Base-by-base conservation (phyloP, 2,329 filamentous ascomycete genomes). In the Monosporascus sp. region DNA sequence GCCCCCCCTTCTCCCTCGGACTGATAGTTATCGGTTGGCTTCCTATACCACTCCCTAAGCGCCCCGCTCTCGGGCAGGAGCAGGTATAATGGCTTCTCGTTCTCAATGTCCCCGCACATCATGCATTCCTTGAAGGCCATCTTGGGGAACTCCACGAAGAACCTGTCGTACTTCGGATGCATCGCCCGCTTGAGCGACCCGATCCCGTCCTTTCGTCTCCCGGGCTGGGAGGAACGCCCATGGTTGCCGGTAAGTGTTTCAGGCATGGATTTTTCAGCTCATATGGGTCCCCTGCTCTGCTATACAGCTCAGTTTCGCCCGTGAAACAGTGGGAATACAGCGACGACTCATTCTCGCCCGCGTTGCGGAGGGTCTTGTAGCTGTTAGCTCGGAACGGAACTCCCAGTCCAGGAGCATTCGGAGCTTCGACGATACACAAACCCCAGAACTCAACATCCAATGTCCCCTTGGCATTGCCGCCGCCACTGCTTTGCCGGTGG, bases 251-350 rank as follows among this genome's bases (percentile, higher is more conserved):
- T 63, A 66, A 7, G 54, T 60, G 20, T 50, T 14, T 31, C 27
- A 14, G 9, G 27, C 3, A 9, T 14, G 61, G 61, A 52, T 66
- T 64, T 17, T 55, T 58, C 34, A 64, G 54, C 56, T 68, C 62
- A 49, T 59, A 63, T 3, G 60, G 63, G 49, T 66, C 63, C 14
- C 24, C n/a, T 17, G 31, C 26, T 9, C 27, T 68, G 56, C 67
- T 61, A 57, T 70, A 69, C 8, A 69, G 58, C 57, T 71, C 66
- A n/a, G 55, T 59, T 44, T 68, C 61, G 49, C 61, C 58, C 37
- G 60, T 66, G 53, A 67, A 70, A 67, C 67, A 70, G 14, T 53
- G 53, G 5, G 57, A 53, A 50, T 59, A 70, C 49, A 66, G 50
- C 52, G 56, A 68, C 5, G 56, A 56, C 17, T 55, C 51, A 27